These are phyloP conservation scores for Tympanopsis confertula DNA, from an alignment of 2,329 filamentous ascomycete species.

Conservation along the genomic window DNA sequence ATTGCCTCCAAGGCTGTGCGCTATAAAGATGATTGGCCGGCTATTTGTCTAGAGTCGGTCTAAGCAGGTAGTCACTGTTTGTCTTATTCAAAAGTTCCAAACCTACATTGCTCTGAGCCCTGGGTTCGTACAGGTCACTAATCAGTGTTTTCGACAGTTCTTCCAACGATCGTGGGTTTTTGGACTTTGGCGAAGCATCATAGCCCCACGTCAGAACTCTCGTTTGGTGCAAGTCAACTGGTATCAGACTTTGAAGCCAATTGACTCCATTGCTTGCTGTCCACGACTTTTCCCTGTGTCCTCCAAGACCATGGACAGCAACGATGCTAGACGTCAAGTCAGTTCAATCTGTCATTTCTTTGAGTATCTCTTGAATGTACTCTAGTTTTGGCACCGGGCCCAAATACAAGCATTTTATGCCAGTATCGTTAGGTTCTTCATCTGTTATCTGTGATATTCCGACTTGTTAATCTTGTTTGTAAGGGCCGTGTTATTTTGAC, in stretches of 20 bases:
- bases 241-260: slow-evolving; percentile 15
- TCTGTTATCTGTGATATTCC: too few species aligned
- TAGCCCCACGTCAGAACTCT: slow-evolving; percentile 21
- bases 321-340: too few species aligned
- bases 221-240: slow-evolving; percentile 15
- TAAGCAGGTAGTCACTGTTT: slow-evolving; percentile 3
- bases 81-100: slow-evolving; percentile 2
- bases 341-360: too few species aligned
- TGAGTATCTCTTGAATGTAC: too few species aligned
- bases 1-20: slow-evolving; percentile 18
- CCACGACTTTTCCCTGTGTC: slow-evolving; percentile 12
- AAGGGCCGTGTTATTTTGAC: too few species aligned
- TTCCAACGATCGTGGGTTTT: slow-evolving; percentile 16
- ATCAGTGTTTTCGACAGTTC: slow-evolving; percentile 19
- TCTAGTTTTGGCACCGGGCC: too few species aligned
- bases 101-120: slow-evolving; percentile 10
- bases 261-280: slow-evolving; percentile 7
- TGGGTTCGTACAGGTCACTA: slow-evolving; percentile 15
- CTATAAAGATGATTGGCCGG: slow-evolving; percentile 17
- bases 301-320: slow-evolving; percentile 12
- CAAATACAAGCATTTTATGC: too few species aligned
- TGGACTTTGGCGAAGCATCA: slow-evolving; percentile 14
- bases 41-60: slow-evolving; percentile 10
- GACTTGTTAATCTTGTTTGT: too few species aligned
- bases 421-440: too few species aligned